phyloP scores from a whole-genome alignment of 2,329 filamentous ascomycete species.

The Trichoderma atrobrunneum region DNA sequence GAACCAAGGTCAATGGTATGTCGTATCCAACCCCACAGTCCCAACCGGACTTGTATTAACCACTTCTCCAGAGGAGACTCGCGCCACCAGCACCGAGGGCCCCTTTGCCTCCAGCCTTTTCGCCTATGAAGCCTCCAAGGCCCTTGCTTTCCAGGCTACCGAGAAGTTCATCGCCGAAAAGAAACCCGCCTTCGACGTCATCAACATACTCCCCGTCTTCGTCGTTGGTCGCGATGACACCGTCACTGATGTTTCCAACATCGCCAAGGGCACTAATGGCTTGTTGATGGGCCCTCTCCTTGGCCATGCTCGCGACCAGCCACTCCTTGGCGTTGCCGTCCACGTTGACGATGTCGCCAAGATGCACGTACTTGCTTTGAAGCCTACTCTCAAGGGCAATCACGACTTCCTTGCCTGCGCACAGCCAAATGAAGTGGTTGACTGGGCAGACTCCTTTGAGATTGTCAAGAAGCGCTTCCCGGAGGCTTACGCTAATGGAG shows the following conservation, averaged over 20 bases:
- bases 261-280: constrained; percentile 33
- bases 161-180: constrained; percentile 34
- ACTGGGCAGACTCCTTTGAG: not conserved
- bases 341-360: constrained; percentile 22
- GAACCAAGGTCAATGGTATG: constrained; percentile 7
- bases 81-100: not conserved
- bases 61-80: not conserved
- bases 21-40: not conserved
- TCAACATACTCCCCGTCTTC: constrained; percentile 37
- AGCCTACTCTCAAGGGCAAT: constrained; percentile 2
- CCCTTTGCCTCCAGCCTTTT: constrained; percentile 33
- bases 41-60: not conserved
- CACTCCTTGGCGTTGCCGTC: constrained; percentile 27
- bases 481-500: constrained; percentile 8
- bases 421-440: not conserved
- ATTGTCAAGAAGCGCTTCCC: constrained; percentile 20
- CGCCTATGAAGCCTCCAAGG: constrained; percentile 39
- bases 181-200: constrained; percentile 35
- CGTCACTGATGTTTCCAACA: constrained; percentile 13
- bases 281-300: constrained; percentile 35
- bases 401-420: constrained; percentile 16
- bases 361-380: constrained; percentile 13
- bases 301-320: constrained; percentile 27
- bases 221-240: constrained; percentile 38
- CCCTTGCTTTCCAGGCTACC: constrained; percentile 32